These are phyloP conservation scores for Coniferiporia weirii DNA, from an alignment of 1,284 basidiomycete genomes.

Conservation along the genomic window DNA sequence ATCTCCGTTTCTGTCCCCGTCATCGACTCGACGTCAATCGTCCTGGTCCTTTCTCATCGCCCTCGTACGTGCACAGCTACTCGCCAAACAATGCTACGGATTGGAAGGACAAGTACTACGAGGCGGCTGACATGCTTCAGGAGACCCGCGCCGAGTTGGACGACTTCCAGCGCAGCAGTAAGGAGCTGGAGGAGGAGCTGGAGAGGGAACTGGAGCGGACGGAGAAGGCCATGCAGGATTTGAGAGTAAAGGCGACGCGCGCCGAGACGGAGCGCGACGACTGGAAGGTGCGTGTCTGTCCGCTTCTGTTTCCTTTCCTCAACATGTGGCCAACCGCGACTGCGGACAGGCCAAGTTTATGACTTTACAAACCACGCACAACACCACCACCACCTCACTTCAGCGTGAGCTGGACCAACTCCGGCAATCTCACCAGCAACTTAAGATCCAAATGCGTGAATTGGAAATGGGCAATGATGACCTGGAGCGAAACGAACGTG, in stretches of 20 bases:
- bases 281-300: conserved; percentile 69
- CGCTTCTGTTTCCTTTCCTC: not conserved
- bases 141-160: conserved; percentile 86
- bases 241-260: conserved; percentile 68
- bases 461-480: conserved; percentile 96
- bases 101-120: conserved; percentile 82
- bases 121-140: conserved; percentile 78
- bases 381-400: conserved; percentile 78
- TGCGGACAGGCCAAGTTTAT: conserved; percentile 74
- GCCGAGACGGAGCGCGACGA: conserved; percentile 82
- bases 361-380: conserved; percentile 84
- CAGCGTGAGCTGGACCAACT: conserved; percentile 86
- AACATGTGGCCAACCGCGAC: conserved; percentile 6
- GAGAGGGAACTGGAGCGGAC: conserved; percentile 85
- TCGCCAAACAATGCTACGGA: conserved; percentile 45
- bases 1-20: not conserved
- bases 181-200: conserved; percentile 90
- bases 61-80: conserved; percentile 36
- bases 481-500: conserved; percentile 86
- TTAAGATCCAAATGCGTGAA: conserved; percentile 79
- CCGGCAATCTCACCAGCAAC: conserved; percentile 73
- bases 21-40: conserved; percentile 14
- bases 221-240: conserved; percentile 80
- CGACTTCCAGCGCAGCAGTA: conserved; percentile 87
- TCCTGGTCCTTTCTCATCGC: conserved; percentile 1